Evolutionary conservation across 768 basidiomycete genomes (phyloP), one percentile per base, ranked within the genome.

Genomic region (Mycena indigotica): DNA sequence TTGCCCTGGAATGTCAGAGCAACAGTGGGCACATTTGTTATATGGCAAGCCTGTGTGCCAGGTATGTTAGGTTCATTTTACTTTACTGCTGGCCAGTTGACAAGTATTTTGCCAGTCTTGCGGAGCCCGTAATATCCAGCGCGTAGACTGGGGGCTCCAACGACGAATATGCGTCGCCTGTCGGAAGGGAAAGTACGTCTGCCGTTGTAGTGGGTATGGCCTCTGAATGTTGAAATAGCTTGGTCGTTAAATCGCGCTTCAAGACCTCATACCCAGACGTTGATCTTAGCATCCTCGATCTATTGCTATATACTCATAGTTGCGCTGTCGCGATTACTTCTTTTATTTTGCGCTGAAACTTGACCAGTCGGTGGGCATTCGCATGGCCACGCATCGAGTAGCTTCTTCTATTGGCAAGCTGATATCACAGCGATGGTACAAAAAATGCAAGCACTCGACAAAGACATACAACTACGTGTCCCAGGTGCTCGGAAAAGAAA

Each of bases 301-400:
- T 75, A 19, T 55, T 73, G 21, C 70, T 67, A 3, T 62, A 70
- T 54, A 76, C 73, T 1, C 65, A 73, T 28, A 53, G 75, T 76
- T 60, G 52, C 50, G 30, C 60, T 49, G 32, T 21, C 24, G 19
- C 30, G 29, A 39, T 29, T 8, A 32, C 38, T 38, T 26, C 6
- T 25, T 29, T 5, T 25, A 8, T 35, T 3, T 23, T 56, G 15
- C 40, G 23, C 0, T 28, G 53, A 58, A 3, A 58, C n/a, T 24
- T 30, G 16, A 16, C 25, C 24, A 75, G 74, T 69, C 28, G 68
- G 70, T 24, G 70, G 68, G 12, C 69, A 70, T 68, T 28, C 67
- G 3, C 67, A 70, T 56, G 68, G 68, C 1, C 58, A 67, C 46
- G 45, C 61, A 4, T 67, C 66, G 10, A 53, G 25, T 2, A 73